Evolutionary conservation across 768 basidiomycete genomes (phyloP), one percentile per base, ranked within the genome.

Genomic region (Collybia sordida): DNA sequence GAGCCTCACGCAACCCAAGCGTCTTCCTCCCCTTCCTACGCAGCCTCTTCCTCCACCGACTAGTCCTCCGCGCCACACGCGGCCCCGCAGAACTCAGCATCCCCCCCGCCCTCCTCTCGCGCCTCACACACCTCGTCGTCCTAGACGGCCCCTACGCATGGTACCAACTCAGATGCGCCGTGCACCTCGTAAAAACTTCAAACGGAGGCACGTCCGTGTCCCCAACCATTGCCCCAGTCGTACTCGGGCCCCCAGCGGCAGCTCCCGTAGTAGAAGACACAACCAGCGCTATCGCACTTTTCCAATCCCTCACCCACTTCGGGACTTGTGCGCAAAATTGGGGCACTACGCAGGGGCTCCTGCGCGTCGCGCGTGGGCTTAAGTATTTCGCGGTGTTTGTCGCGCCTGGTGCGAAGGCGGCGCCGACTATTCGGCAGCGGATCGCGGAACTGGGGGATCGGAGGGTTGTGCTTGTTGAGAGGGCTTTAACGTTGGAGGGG

Each of bases 101-200:
- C 35, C 63, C 61, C 1, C 58, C 54, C 4, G 42, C 41, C 1
- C 49, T 64, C 8, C 40, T 63, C 5, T 46, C 61, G 15, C 45
- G 54, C 3, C 23, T 68, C 4, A 64, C 67, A 4, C 67, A 65
- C 50, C 53, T 68, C 0, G 46, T 57, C 27, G 57, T 67, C 24
- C 54, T 64, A 34, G 55, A 54, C 34, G 56, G 60, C 15, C 51
- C 58, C 1, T 57, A 54, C 18, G 50, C 37, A 1, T 66, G 60
- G 60, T 59, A 55, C 23, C 56, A 57, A 21, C 53, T 62, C 46
- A 45, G 58, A 1, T 47, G 59, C 18, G 58, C 54, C 12, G 50
- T 44, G 6, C 60, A 46, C 11, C 45, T 53, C 18, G 51, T 47
- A 18, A 53, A 48, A 18, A 17, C 31, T 15, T 34, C 44, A 4